Percentiles rank a stretch among this genome's conserved stretches.
Conservation (phyloP, 1,139 yeast genomes). For the Geotrichum fermentans region DNA sequence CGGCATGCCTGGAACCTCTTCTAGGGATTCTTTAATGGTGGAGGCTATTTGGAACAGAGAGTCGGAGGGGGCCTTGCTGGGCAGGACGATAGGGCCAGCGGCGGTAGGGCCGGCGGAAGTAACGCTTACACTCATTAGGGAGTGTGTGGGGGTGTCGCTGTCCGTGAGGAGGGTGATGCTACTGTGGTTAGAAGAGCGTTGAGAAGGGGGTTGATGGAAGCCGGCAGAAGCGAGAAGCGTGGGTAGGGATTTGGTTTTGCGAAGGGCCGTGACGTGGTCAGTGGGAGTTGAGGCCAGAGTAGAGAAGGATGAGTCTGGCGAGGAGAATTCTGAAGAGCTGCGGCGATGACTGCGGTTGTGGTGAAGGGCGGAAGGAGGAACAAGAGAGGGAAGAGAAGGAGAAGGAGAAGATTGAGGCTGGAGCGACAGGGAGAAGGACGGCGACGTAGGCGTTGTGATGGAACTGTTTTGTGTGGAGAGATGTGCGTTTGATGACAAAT, state of each 20-base stretch:
- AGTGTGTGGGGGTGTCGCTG: neutral
- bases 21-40: conserved; percentile 53
- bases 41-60: conserved; percentile 73
- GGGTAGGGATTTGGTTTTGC: neutral
- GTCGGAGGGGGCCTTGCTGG: conserved; percentile 13
- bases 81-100: conserved; percentile 1
- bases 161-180: neutral
- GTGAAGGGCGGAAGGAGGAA: conserved; percentile 2
- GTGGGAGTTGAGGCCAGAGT: neutral
- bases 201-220: neutral
- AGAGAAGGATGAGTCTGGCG: neutral
- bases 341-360: neutral
- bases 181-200: neutral
- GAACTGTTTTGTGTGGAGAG: neutral
- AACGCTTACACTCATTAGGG: neutral
- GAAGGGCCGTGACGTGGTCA: conserved; percentile 1
- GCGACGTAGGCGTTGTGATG: neutral
- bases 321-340: conserved; percentile 3
- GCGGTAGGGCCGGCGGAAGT: conserved; percentile 1
- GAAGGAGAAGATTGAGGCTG: neutral
- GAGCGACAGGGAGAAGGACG: neutral
- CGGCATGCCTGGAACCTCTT: conserved; percentile 62
- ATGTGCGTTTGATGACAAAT: neutral
- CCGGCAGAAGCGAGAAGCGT: neutral
- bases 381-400: neutral